These are phyloP conservation scores for Termitomyces sp. DNA, from an alignment of 768 basidiomycete species.

Conservation along the genomic window DNA sequence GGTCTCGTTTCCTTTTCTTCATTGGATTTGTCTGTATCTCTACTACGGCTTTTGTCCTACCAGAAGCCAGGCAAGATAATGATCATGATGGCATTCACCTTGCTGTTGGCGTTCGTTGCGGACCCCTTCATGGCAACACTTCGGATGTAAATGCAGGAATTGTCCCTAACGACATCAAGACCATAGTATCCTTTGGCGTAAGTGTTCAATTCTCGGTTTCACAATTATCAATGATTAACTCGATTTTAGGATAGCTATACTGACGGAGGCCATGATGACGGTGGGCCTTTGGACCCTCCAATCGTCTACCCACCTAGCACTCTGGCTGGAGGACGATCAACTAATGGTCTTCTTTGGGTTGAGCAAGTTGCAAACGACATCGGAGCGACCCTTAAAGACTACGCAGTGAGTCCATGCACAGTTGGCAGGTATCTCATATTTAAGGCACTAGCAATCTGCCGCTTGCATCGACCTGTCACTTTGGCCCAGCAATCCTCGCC, in stretches of 20 bases:
- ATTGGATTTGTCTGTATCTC: not conserved
- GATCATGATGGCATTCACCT: conserved; percentile 36
- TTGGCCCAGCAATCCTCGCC: conserved; percentile 49
- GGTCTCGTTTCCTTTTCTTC: not conserved
- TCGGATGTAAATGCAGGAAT: conserved; percentile 51
- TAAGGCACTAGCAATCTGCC: conserved; percentile 31
- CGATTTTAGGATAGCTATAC: conserved; percentile 44
- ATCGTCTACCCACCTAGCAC: conserved; percentile 39
- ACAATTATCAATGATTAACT: not conserved
- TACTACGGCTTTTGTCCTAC: not conserved
- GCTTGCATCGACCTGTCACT: conserved; percentile 45
- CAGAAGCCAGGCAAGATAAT: conserved; percentile 12
- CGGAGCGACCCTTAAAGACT: conserved; percentile 45
- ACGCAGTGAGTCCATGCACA: conserved; percentile 35
- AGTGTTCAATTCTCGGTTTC: not conserved
- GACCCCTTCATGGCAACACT: conserved; percentile 33
- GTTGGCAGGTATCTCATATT: not conserved
- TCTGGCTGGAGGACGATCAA: conserved; percentile 47
- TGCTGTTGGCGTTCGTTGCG: conserved; percentile 44
- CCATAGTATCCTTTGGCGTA: conserved; percentile 53
- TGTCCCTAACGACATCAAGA: conserved; percentile 31
- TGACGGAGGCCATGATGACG: conserved; percentile 48
- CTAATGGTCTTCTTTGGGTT: conserved; percentile 50
- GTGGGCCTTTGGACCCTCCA: conserved; percentile 41
- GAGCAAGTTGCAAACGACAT: conserved; percentile 43